Evolutionary conservation across 148 eudicot species (phyloP), one percentile per base, ranked within the genome.

Genomic region (Heliamphora exappendiculata): DNA sequence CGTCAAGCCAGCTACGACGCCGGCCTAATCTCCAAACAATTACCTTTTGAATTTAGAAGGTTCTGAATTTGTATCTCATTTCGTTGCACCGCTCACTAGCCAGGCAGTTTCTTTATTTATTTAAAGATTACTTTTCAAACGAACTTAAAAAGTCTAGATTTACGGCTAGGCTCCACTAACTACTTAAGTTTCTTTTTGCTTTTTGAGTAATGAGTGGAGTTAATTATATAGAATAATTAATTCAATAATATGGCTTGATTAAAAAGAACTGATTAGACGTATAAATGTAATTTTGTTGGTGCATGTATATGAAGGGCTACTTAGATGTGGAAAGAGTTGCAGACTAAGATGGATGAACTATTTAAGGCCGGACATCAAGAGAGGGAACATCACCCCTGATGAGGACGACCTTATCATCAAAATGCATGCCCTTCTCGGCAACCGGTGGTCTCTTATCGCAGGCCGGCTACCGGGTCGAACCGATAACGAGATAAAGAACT

Each of bases 281-380:
- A n/a, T n/a, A n/a, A n/a, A n/a, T 63, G 7, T 5, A 14, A n/a
- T 22, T 19, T 10, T 64, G 26, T 63, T 19, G 26, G 54, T 64
- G 47, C 39, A 54, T 76, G 29, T n/a, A n/a, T n/a, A n/a, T 71
- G 67, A 53, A 87, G 90, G 92, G 58, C 81, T 89, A 26, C 75
- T 89, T 20, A 71, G 91, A 67, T 89, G 93, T 50, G 93, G 93
- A 75, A 89, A 89, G 86, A 89, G 93, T 74, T 89, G 93, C 75
- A 72, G 93, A 75, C 76, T 89, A 49, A 65, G 93, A 74, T 86
- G 90, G 93, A 84, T 87, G 90, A 89, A 89, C 84, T 89, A 89
- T 73, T 29, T 89, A 16, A 86, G 89, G 53, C 93, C 93, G 0
- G 93, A 87, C 60, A 87, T 89, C 9, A 87, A 89, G 83, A 79